Conservation (phyloP, 2,329 filamentous ascomycete species). For the Ophiocordyceps sinensis region DNA sequence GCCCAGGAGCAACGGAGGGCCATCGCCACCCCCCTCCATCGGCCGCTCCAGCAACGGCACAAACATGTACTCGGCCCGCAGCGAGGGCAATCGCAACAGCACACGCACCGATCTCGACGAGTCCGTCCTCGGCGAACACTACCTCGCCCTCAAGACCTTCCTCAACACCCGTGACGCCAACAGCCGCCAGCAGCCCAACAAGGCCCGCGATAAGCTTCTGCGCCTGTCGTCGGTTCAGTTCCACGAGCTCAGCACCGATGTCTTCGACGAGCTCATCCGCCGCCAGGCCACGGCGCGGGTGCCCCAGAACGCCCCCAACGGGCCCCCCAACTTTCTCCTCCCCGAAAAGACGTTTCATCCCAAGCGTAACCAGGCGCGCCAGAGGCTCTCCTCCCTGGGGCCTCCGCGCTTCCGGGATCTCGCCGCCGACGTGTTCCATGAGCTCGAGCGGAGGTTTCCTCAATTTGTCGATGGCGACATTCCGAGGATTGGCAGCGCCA, state of each 20-base stretch:
- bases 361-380: conserved; percentile 93
- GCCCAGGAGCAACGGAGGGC: conserved; percentile 42
- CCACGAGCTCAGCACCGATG: conserved; percentile 92
- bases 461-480: conserved; percentile 59
- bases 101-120: conserved; percentile 46
- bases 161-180: conserved; percentile 66
- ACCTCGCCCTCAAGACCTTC: conserved; percentile 62
- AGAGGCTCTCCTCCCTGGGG: conserved; percentile 83
- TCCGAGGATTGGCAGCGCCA: conserved; percentile 53
- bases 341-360: conserved; percentile 88
- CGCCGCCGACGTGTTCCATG: conserved; percentile 90
- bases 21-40: conserved; percentile 81
- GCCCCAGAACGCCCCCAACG: conserved; percentile 35
- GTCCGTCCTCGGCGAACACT: conserved; percentile 61
- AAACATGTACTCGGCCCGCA: conserved; percentile 50
- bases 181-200: conserved; percentile 61
- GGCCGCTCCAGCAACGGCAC: conserved; percentile 74
- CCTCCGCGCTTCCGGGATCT: conserved; percentile 79
- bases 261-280: conserved; percentile 86
- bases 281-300: conserved; percentile 55
- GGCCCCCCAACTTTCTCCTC: conserved; percentile 57
- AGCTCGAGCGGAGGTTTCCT: conserved; percentile 81
- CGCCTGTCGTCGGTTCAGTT: conserved; percentile 86
- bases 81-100: conserved; percentile 47
- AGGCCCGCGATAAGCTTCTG: conserved; percentile 86